Percentiles rank a stretch among this genome's conserved stretches.
Evolutionary conservation across 2,329 filamentous ascomycete species (phyloP).

Genomic region (Zarea fungicola): DNA sequence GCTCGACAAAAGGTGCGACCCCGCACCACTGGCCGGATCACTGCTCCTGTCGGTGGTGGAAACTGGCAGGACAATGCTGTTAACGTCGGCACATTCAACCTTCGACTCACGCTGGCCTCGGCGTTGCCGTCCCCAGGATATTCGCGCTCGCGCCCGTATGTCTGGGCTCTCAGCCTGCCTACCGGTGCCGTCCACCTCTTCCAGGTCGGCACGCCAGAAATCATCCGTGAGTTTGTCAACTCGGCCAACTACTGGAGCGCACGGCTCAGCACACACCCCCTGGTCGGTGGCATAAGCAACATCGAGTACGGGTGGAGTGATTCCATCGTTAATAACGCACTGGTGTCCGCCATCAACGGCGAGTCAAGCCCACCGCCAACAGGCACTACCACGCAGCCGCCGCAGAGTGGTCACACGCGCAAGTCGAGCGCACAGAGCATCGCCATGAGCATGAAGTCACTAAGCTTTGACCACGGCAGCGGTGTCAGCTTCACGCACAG

Average conservation of each 20-base stretch:
- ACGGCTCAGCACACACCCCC: constrained; percentile 84
- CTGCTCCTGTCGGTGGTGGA: constrained; percentile 77
- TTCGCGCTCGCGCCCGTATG: constrained; percentile 81
- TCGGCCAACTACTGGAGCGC: constrained; percentile 98
- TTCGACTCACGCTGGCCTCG: constrained; percentile 88
- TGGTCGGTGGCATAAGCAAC: constrained; percentile 90
- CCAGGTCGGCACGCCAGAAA: constrained; percentile 92
- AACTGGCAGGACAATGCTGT: constrained; percentile 99
- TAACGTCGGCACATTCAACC: constrained; percentile 76
- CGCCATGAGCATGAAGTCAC: constrained; percentile 41
- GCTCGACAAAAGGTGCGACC: constrained; percentile 60
- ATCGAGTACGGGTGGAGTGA: constrained; percentile 98
- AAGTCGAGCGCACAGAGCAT: constrained; percentile 44
- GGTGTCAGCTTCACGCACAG: constrained; percentile 50
- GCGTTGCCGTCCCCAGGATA: constrained; percentile 87
- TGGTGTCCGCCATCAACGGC: constrained; percentile 49
- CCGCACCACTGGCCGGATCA: constrained; percentile 43
- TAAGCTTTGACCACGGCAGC: constrained; percentile 56
- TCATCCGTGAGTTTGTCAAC: constrained; percentile 87
- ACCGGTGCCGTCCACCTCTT: constrained; percentile 96
- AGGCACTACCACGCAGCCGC: constrained; percentile 23
- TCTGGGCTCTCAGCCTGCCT: constrained; percentile 89
- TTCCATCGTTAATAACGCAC: constrained; percentile 61
- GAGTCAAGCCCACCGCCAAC: constrained; percentile 31
- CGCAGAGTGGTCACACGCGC: constrained; percentile 30